Evolutionary conservation across 2,329 filamentous ascomycete species (phyloP).

Genomic region (Thyridium curvatum): DNA sequence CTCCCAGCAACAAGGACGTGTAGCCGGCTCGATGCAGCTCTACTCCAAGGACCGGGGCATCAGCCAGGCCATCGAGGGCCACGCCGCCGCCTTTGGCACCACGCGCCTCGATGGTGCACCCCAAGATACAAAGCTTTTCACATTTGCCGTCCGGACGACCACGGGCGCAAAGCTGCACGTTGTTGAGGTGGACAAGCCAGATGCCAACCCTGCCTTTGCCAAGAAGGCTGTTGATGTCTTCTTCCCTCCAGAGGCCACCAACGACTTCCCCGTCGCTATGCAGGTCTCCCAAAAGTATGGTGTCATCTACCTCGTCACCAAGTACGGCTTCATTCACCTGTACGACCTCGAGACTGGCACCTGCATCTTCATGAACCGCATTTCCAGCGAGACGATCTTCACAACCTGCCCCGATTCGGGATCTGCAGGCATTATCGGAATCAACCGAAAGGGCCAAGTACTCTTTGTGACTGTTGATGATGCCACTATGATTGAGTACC

Average conservation of each 20-base stretch:
- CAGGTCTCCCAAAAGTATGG: conserved; percentile 97
- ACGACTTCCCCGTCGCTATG: conserved; percentile 97
- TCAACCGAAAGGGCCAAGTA: conserved; percentile 97
- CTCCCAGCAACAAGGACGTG: conserved; percentile 84
- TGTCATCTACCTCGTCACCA: conserved; percentile 94
- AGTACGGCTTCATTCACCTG: conserved; percentile 97
- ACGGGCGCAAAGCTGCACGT: conserved; percentile 93
- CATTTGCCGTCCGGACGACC: conserved; percentile 87
- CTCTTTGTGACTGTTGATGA: conserved; percentile 93
- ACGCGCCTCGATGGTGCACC: conserved; percentile 83
- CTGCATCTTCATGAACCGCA: conserved; percentile 99
- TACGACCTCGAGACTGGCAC: conserved; percentile 95
- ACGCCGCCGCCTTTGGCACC: conserved; percentile 90
- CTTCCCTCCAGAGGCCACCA: conserved; percentile 91
- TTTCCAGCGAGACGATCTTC: conserved; percentile 98
- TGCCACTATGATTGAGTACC: conserved; percentile 82
- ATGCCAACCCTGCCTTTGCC: conserved; percentile 79
- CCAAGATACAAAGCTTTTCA: conserved; percentile 90
- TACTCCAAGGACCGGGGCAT: conserved; percentile 95
- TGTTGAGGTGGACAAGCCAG: conserved; percentile 91
- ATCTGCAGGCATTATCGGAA: conserved; percentile 82
- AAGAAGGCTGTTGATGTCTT: conserved; percentile 98
- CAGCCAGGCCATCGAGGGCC: conserved; percentile 95
- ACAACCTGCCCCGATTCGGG: conserved; percentile 80
- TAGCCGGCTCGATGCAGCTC: conserved; percentile 93